phyloP scores from a whole-genome alignment of 768 basidiomycete species.

The Tubosaeta sp. region DNA sequence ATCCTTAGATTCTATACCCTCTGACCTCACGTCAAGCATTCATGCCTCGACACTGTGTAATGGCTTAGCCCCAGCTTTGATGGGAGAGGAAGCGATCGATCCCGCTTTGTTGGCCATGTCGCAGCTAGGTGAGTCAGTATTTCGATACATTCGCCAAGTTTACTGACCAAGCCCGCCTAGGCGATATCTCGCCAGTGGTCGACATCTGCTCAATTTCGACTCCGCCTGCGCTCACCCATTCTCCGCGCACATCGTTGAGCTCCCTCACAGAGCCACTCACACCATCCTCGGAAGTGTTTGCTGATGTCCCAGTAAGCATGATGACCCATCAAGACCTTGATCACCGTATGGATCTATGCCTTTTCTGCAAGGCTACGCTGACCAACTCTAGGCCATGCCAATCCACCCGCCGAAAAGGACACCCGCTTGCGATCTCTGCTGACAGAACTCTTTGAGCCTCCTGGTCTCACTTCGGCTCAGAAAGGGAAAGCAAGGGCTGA shows the following conservation, averaged over 20 bases:
- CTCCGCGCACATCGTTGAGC: slow-evolving; percentile 31
- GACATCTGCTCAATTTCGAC: slow-evolving; percentile 3
- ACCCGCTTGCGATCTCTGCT: not conserved
- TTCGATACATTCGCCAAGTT: slow-evolving; percentile 2
- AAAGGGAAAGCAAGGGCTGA: slow-evolving; percentile 19
- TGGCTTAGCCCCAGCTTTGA: not conserved
- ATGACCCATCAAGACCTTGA: slow-evolving; percentile 1
- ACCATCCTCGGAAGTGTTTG: slow-evolving; percentile 16
- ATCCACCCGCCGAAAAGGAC: slow-evolving; percentile 2
- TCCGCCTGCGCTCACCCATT: slow-evolving; percentile 21
- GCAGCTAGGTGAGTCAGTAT: slow-evolving; percentile 3
- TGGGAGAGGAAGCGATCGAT: slow-evolving; percentile 28
- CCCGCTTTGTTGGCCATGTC: slow-evolving; percentile 31
- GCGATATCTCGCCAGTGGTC: not conserved
- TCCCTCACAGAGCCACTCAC: slow-evolving; percentile 27
- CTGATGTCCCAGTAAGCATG: slow-evolving; percentile 4
- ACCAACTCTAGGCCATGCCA: slow-evolving; percentile 9
- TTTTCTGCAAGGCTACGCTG: not conserved
- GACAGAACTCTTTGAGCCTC: not conserved
- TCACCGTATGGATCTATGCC: slow-evolving; percentile 4
- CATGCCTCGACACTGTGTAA: not conserved
- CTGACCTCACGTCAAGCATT: not conserved
- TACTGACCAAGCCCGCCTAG: not conserved
- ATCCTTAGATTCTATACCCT: slow-evolving; percentile 1
- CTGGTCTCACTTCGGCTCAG: not conserved